These are phyloP conservation scores for Ogataea paradorogensis DNA, from an alignment of 805 yeast species.

Conservation along the genomic window DNA sequence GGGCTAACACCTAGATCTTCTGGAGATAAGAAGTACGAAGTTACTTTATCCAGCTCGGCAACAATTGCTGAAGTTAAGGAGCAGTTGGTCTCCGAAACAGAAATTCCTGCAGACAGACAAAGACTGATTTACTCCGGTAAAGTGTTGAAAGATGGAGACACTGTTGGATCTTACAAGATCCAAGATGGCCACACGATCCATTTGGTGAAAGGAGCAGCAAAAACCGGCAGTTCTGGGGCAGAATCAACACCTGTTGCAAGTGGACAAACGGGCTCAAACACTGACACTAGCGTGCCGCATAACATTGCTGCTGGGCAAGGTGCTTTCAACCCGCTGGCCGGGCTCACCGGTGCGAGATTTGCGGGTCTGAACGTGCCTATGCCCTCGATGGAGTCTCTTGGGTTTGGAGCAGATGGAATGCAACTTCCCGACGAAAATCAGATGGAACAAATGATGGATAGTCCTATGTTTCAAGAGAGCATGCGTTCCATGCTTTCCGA, in stretches of 20 bases:
- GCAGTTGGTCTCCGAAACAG: constrained; percentile 56
- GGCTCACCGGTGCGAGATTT: constrained; percentile 90
- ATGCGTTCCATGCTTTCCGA: constrained; percentile 80
- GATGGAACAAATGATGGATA: constrained; percentile 68
- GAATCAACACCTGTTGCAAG: constrained; percentile 20
- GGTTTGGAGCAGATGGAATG: constrained; percentile 92
- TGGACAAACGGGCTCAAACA: constrained; percentile 27
- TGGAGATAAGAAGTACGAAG: constrained; percentile 77
- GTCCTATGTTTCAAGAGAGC: constrained; percentile 77
- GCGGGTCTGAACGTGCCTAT: constrained; percentile 84
- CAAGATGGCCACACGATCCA: constrained; percentile 87
- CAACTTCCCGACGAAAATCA: constrained; percentile 75
- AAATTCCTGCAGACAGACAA: constrained; percentile 74
- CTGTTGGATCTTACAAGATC: constrained; percentile 72
- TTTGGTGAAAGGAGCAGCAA: constrained; percentile 75
- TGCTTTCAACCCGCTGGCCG: constrained; percentile 86
- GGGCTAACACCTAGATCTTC: constrained; percentile 36
- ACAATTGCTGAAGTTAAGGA: constrained; percentile 71
- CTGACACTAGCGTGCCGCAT: constrained; percentile 51
- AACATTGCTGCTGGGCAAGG: constrained; percentile 87
- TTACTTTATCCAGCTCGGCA: constrained; percentile 48
- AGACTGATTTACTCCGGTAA: constrained; percentile 92
- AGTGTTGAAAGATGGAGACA: constrained; percentile 81
- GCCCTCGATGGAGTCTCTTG: constrained; percentile 61
- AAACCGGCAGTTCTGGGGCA: constrained; percentile 19